Base-by-base conservation (phyloP, 148 eudicot genomes). In the Heliosperma pusillum region DNA sequence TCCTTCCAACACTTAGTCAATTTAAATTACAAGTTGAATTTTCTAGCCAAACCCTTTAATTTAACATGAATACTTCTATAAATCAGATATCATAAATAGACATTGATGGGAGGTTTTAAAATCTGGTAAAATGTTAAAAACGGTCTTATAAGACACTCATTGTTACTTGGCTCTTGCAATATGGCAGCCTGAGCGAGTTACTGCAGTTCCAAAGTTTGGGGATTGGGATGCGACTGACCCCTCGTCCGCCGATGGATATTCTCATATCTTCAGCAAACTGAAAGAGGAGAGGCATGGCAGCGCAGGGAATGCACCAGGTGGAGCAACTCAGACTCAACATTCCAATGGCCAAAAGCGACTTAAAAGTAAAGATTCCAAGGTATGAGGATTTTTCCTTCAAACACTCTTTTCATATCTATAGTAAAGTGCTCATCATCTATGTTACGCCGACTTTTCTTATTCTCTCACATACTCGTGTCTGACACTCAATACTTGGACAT, bases 221-320 rank as follows among this genome's bases (percentile, higher is more conserved):
- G 94, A 86, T 5, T 90, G 94, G 94, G 91, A 90, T 55, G 94
- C 82, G 80, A 85, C 27, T 52, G 83, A 90, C 77, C 94, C 91
- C 21, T 78, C 97, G 29, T 77, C 92, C 55, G 91, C 86, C 36
- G 91, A 87, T 77, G 88, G 91, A 56, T 88, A 67, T 78, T 69
- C 85, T 57, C 84, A 76, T n/a, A 79, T 87, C 36, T 86, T 89
- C 76, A 78, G 83, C 80, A 81, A 60, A 79, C 87, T 89, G 76
- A 77, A 87, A 73, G 89, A 87, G 83, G 93, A 88, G 81, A 86
- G 84, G 75, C 88, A 88, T 79, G 83, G 76, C 40, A 87, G 82
- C 10, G 76, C 76, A 45, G 90, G 87, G 65, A 88, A 81, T 74
- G 83, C 82, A 64, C 85, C 92, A 17, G 72, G 63, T 70, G 77